Percentiles rank a stretch among this genome's conserved stretches.
Conservation (phyloP, 768 basidiomycete genomes). For the Cystofilobasidium bisporidii region DNA sequence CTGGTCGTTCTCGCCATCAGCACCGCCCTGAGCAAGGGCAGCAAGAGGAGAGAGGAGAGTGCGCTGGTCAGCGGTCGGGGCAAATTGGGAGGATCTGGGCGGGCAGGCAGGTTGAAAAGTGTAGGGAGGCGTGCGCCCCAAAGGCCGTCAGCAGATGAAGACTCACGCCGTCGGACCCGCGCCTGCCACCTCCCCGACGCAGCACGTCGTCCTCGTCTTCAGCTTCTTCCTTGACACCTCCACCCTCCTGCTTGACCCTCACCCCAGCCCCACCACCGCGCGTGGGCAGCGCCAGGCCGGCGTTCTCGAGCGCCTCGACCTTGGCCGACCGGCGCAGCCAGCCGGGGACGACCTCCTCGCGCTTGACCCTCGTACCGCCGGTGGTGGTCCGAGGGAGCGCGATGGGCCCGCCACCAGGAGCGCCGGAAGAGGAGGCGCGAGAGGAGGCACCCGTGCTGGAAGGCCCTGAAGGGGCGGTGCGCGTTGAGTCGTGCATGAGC, state of each 20-base stretch:
- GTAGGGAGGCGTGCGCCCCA: background rate
- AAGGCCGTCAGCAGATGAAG: background rate
- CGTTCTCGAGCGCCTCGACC: constrained; percentile 2
- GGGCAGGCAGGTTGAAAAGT: no score
- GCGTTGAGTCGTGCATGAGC: constrained; percentile 24
- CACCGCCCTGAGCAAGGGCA: constrained; percentile 9
- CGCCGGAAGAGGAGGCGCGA: background rate
- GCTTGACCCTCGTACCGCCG: background rate
- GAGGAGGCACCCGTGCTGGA: background rate
- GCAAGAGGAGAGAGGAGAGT: background rate
- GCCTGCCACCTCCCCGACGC: background rate
- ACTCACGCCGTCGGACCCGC: background rate
- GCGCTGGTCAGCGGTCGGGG: background rate
- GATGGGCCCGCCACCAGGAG: background rate
- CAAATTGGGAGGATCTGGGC: background rate
- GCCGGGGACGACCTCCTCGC: constrained; percentile 1
- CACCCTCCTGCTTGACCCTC: constrained; percentile 1
- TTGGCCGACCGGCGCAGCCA: constrained; percentile 6
- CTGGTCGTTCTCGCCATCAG: constrained; percentile 17
- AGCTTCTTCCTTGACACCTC: background rate
- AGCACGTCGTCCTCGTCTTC: background rate
- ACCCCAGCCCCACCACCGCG: background rate
- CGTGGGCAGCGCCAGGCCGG: background rate
- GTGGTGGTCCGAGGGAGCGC: background rate
- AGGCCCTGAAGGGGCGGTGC: background rate